phyloP scores from a whole-genome alignment of 2,329 filamentous ascomycete species.

The Paecilomyces variotii region DNA sequence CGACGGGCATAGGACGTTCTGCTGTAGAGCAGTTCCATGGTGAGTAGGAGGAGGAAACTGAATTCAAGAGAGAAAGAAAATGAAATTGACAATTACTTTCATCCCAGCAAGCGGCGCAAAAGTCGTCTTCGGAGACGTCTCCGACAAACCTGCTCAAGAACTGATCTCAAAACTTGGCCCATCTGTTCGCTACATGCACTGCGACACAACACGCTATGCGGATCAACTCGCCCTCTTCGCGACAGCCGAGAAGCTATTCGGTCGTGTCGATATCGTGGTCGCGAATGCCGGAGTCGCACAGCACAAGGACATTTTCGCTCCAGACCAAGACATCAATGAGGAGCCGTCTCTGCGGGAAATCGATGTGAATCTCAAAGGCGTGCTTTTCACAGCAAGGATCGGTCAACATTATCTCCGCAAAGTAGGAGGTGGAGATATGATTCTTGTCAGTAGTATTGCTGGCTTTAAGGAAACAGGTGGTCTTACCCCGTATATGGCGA shows the following conservation, averaged over 20 bases:
- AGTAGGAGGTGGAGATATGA: conserved; percentile 10
- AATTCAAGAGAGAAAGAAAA: background rate
- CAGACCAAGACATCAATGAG: conserved; percentile 9
- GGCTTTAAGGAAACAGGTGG: conserved; percentile 14
- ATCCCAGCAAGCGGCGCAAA: conserved; percentile 5
- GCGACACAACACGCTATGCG: conserved; percentile 5
- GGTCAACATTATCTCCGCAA: conserved; percentile 14
- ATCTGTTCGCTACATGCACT: conserved; percentile 1
- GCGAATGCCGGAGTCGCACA: conserved; percentile 15
- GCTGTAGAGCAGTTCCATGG: conserved; percentile 11
- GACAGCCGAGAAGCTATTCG: conserved; percentile 10
- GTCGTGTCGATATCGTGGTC: conserved; percentile 17
- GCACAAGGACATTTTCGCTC: conserved; percentile 11
- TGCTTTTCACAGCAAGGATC: conserved; percentile 13
- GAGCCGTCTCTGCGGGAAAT: conserved; percentile 13
- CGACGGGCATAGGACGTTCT: conserved; percentile 22
- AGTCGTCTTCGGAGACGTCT: conserved; percentile 7
- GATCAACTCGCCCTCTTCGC: conserved; percentile 12
- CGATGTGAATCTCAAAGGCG: conserved; percentile 13
- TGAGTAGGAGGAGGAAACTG: background rate
- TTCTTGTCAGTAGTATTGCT: conserved; percentile 14
- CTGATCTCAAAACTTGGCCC: conserved; percentile 1
- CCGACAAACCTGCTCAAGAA: conserved; percentile 1
- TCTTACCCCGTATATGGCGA: conserved; percentile 13
- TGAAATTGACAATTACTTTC: background rate